A percentile compares a stretch with the other conserved stretches of the same genome.
phyloP scores from a whole-genome alignment of 441 rosid species.

The Aleurites moluccanus region DNA sequence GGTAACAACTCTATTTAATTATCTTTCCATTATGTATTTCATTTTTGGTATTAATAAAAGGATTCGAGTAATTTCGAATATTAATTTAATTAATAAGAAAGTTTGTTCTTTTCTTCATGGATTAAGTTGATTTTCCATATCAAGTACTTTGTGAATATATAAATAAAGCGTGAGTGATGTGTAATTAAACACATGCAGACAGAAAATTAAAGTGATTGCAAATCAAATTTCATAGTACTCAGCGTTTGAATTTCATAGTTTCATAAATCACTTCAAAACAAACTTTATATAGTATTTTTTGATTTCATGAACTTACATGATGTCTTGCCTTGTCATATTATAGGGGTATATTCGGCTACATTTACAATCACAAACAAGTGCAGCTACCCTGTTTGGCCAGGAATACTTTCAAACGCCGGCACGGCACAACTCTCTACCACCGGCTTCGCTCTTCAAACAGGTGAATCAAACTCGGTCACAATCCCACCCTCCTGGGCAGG shows the following conservation, averaged over 20 bases:
- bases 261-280: no score
- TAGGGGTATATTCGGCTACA: slow-evolving; percentile 49
- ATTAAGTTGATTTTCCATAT: no score
- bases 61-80: no score
- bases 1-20: slow-evolving; percentile 1
- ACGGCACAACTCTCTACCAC: slow-evolving; percentile 59
- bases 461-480: slow-evolving; percentile 47
- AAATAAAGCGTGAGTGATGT: no score
- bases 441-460: slow-evolving; percentile 66
- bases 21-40: background rate
- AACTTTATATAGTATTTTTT: no score
- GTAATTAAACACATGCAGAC: no score
- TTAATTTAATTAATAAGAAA: no score
- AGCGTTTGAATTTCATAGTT: no score
- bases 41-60: background rate
- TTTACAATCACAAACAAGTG: slow-evolving; percentile 71
- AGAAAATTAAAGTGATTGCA: no score
- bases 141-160: no score
- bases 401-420: slow-evolving; percentile 74
- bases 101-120: background rate
- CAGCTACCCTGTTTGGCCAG: slow-evolving; percentile 80
- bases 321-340: background rate
- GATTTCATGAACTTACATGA: no score
- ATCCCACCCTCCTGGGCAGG: slow-evolving; percentile 92
- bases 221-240: no score